Evolutionary conservation across 441 rosid genomes (phyloP).

Genomic region (Raphanus hybrid): DNA sequence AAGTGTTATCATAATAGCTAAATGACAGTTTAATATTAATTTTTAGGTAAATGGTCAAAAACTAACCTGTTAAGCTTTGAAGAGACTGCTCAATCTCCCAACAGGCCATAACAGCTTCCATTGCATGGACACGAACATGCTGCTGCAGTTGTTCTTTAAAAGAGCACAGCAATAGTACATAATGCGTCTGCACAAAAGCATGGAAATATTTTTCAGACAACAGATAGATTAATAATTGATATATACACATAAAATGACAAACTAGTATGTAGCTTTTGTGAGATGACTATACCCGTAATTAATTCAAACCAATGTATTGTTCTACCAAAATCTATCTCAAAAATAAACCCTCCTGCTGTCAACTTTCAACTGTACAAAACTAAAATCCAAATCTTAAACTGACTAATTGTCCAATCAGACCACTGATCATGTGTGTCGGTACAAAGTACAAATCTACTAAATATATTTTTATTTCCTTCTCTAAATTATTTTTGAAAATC

Average conservation of each 20-base stretch:
- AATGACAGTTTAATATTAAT: not conserved
- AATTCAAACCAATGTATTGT: constrained; percentile 3
- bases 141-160: constrained; percentile 97
- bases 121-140: constrained; percentile 96
- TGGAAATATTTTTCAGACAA: constrained; percentile 13
- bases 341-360: constrained; percentile 16
- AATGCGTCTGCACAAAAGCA: constrained; percentile 65
- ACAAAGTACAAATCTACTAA: constrained; percentile 31
- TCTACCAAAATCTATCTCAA: constrained; percentile 28
- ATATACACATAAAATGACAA: constrained; percentile 27
- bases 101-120: constrained; percentile 99
- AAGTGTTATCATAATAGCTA: constrained; percentile 7
- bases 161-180: constrained; percentile 84
- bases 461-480: not conserved
- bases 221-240: not conserved
- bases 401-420: constrained; percentile 11
- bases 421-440: constrained; percentile 34
- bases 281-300: constrained; percentile 20
- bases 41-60: constrained; percentile 1
- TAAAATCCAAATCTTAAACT: constrained; percentile 5
- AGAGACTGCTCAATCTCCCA: constrained; percentile 97
- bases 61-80: constrained; percentile 84
- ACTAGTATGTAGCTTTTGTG: constrained; percentile 15
- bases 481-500: not conserved
- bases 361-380: constrained; percentile 4